A percentile compares a stretch with the other conserved stretches of the same genome.
phyloP scores from a whole-genome alignment of 805 yeast species.

The Suhomyces xylopsoci region DNA sequence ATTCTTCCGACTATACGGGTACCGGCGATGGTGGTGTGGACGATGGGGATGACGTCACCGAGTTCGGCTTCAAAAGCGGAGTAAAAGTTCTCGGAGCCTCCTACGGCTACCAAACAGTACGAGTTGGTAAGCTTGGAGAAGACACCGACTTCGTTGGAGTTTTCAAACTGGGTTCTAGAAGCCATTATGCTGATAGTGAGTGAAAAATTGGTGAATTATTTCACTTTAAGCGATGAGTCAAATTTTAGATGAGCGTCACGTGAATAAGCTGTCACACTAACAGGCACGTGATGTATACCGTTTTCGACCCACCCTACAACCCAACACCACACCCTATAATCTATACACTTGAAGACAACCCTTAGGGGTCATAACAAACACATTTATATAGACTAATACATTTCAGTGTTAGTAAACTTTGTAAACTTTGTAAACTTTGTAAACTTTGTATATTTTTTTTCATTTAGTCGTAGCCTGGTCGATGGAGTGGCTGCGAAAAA shows the following conservation, averaged over 20 bases:
- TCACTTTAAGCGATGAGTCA: slow-evolving; percentile 6
- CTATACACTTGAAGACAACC: too few relatives aligned
- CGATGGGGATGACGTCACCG: slow-evolving; percentile 94
- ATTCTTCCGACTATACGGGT: slow-evolving; percentile 96
- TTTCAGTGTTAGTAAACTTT: too few relatives aligned
- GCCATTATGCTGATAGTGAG: slow-evolving; percentile 32
- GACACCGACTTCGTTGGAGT: slow-evolving; percentile 73
- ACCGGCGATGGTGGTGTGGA: slow-evolving; percentile 97
- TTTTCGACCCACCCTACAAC: too few relatives aligned
- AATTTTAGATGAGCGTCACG: background rate
- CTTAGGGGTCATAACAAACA: too few relatives aligned
- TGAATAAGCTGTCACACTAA: too few relatives aligned
- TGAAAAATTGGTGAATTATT: background rate
- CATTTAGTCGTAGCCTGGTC: too few relatives aligned
- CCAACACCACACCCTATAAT: too few relatives aligned
- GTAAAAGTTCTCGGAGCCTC: slow-evolving; percentile 81
- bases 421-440: too few relatives aligned
- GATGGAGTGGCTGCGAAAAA: too few relatives aligned
- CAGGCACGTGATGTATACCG: too few relatives aligned
- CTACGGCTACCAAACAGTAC: slow-evolving; percentile 93
- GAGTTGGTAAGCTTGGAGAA: slow-evolving; percentile 94
- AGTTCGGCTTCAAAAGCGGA: slow-evolving; percentile 97
- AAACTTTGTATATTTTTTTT: too few relatives aligned
- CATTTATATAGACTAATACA: too few relatives aligned
- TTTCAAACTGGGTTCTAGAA: slow-evolving; percentile 48